Base-by-base conservation (phyloP, 768 basidiomycete species). In the Russula earlei region DNA sequence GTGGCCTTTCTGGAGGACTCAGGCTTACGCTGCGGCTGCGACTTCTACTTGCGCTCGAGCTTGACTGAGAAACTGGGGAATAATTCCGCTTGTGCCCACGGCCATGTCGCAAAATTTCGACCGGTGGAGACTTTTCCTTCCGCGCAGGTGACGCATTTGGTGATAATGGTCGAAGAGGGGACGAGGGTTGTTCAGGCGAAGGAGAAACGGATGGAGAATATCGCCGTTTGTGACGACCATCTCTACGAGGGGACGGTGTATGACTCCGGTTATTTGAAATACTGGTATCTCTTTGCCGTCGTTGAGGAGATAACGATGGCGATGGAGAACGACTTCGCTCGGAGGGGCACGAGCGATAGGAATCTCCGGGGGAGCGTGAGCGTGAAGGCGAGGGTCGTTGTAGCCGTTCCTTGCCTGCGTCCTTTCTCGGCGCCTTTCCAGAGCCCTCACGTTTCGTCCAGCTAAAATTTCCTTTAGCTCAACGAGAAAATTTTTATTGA, bases 261-360 rank as follows among this genome's bases (percentile, higher is more conserved):
- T 69, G 77, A 62, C 78, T 80, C 20, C 74, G 67, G 14, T 66
- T 68, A 42, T 67, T 67, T 8, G 58, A 41, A 46, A 76, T 78
- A 65, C 79, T 83, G 10, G 74, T 70, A 55, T 77, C 79, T 58
- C 75, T 74, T 44, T 79, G 77, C 43, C 72, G 75, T 24, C 76
- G 78, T 65, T 82, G 82, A 19, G 84, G 84, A 22, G 85, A 83
- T 54, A 70, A 65, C 34, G 80, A 82, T 38, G 74, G 75, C 17
- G 87, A 84, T 42, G 74, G 77, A 27, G 85, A 86, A 34, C 80
- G 83, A 55, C 78, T 82, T 43, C 78, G 75, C 44, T 83, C 84
- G 22, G 85, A 85, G 38, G 72, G 78, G 46, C 72, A 78, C 20
- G 85, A 85, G 51, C 77, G 79, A 58, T 75, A 76, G n/a, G 87